phyloP scores from a whole-genome alignment of 2,329 filamentous ascomycete genomes.

The Trichoderma sp. region DNA sequence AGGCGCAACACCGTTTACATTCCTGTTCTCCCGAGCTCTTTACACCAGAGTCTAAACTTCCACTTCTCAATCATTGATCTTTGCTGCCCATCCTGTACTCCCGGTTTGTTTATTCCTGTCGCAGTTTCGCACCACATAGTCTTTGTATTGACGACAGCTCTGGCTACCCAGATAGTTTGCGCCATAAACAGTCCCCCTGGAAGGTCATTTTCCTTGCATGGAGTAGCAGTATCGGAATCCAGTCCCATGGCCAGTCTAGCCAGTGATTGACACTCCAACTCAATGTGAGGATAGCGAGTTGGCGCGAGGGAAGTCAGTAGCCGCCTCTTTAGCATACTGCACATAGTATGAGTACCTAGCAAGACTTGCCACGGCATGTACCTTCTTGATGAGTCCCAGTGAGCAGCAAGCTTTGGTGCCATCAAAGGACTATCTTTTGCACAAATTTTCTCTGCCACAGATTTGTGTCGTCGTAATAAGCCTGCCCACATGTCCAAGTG shows the following conservation, averaged over 20 bases:
- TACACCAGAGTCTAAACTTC: background rate
- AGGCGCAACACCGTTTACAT: background rate
- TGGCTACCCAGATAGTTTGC: conserved; percentile 7
- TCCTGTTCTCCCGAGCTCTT: background rate
- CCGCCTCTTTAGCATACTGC: background rate
- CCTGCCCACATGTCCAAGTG: background rate
- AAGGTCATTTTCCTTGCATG: background rate
- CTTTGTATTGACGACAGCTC: background rate
- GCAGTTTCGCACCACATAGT: background rate
- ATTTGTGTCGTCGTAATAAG: background rate
- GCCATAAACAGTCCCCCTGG: background rate
- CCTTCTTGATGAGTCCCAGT: background rate
- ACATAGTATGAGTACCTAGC: background rate
- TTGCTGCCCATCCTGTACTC: too few relatives aligned
- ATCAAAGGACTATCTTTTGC: background rate
- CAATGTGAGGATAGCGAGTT: background rate
- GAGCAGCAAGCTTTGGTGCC: background rate
- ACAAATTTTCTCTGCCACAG: background rate
- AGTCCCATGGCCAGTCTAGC: background rate
- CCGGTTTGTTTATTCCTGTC: background rate
- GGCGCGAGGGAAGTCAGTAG: background rate
- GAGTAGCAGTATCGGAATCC: background rate
- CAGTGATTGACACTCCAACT: background rate
- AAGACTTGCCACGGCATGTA: background rate
- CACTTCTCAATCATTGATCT: background rate